phyloP scores from a whole-genome alignment of 192 early-diverging fungal genomes.

The Dimargaris cristalligena region DNA sequence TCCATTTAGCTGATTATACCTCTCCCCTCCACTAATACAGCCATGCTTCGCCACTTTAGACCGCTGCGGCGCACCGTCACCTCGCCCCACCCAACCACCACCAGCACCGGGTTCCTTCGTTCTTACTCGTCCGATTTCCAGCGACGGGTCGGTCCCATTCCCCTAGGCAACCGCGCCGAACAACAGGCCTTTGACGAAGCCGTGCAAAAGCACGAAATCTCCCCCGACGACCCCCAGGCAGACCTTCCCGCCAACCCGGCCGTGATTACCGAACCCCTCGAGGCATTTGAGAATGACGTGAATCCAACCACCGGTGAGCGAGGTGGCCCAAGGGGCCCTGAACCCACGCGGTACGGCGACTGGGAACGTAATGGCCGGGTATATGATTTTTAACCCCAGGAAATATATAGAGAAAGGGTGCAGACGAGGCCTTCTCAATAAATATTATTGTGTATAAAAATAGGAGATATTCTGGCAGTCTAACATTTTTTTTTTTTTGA shows the following conservation, averaged over 20 bases:
- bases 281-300: slow-evolving; percentile 39
- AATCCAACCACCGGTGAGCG: slow-evolving; percentile 57
- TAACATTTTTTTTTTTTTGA: too few species aligned
- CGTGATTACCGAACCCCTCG: slow-evolving; percentile 11
- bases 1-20: too few species aligned
- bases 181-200: slow-evolving; percentile 43
- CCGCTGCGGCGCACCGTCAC: background rate
- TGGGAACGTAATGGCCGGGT: slow-evolving; percentile 68
- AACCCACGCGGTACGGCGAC: slow-evolving; percentile 67
- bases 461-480: too few species aligned
- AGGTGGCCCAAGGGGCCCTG: slow-evolving; percentile 56
- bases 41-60: too few species aligned
- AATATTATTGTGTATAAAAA: too few species aligned
- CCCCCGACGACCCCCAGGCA: slow-evolving; percentile 19
- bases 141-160: slow-evolving; percentile 32
- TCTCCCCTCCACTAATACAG: too few species aligned
- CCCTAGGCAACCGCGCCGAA: slow-evolving; percentile 38
- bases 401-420: slow-evolving; percentile 11
- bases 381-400: slow-evolving; percentile 37
- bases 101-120: background rate
- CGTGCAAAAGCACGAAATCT: slow-evolving; percentile 25
- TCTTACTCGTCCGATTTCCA: background rate
- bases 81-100: background rate
- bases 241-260: background rate
- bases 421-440: too few species aligned